Conservation (phyloP, 2,329 filamentous ascomycete genomes). For the Claviceps cyperi region DNA sequence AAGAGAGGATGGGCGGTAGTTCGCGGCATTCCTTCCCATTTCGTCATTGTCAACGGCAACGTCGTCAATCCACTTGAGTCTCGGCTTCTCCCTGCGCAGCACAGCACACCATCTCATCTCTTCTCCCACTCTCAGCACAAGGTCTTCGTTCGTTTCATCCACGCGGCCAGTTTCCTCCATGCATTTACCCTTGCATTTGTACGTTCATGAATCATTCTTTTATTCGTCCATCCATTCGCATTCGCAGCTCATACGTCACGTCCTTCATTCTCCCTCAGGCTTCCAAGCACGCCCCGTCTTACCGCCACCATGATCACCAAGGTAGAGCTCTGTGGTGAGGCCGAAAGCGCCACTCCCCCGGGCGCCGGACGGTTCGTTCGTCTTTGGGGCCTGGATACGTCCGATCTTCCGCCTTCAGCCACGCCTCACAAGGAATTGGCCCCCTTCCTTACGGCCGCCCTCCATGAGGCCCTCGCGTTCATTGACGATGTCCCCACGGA, state of each 20-base stretch:
- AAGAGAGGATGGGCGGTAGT: neutral
- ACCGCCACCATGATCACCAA: neutral
- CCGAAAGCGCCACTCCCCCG: conserved; percentile 4
- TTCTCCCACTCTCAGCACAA: neutral
- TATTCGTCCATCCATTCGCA: neutral
- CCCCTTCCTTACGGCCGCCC: conserved; percentile 35
- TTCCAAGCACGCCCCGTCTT: neutral
- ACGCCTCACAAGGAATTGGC: conserved; percentile 28
- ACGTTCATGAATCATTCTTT: neutral
- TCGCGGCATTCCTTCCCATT: neutral
- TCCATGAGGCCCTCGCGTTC: conserved; percentile 46
- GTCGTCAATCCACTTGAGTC: neutral
- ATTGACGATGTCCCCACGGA: conserved; percentile 33
- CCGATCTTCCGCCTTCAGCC: conserved; percentile 30
- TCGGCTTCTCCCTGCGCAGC: neutral
- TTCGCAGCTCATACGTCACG: neutral
- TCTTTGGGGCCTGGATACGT: conserved; percentile 34
- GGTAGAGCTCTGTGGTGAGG: conserved; percentile 8
- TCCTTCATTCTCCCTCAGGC: neutral
- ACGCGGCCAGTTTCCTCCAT: neutral
- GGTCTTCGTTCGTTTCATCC: neutral
- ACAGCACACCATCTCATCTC: neutral
- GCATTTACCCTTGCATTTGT: no score
- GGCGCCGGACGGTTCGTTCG: conserved; percentile 34
- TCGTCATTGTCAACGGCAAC: neutral